Percentiles rank a stretch among this genome's conserved stretches.
phyloP scores from a whole-genome alignment of 2,329 filamentous ascomycete genomes.

The Fonsecaea monophora region DNA sequence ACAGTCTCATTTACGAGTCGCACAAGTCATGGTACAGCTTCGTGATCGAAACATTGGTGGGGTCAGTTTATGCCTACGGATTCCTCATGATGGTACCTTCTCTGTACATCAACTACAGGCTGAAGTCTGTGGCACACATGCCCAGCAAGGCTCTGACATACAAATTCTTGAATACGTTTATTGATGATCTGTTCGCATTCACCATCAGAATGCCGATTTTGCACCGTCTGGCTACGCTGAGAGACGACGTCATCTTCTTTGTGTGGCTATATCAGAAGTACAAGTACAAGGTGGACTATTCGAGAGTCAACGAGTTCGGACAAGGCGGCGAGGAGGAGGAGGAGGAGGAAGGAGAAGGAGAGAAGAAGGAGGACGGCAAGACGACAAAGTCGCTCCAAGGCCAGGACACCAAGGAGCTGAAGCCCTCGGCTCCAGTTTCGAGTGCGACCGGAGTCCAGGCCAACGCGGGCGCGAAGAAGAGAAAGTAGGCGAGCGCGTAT shows the following conservation, averaged over 20 bases:
- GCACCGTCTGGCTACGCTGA: slow-evolving; percentile 87
- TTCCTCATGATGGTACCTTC: slow-evolving; percentile 99
- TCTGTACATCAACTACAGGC: slow-evolving; percentile 98
- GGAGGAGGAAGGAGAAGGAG: slow-evolving; percentile 58
- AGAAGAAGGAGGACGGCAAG: slow-evolving; percentile 25
- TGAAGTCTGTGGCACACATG: slow-evolving; percentile 91
- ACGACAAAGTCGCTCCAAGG: slow-evolving; percentile 32
- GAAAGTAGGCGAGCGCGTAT: slow-evolving; percentile 27
- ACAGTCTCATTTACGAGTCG: slow-evolving; percentile 88
- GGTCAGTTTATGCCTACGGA: slow-evolving; percentile 95
- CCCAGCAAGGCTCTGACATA: slow-evolving; percentile 95
- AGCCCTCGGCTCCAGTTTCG: slow-evolving; percentile 33
- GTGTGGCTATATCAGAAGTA: slow-evolving; percentile 94
- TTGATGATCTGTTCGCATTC: slow-evolving; percentile 97
- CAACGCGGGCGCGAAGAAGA: slow-evolving; percentile 37
- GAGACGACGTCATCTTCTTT: slow-evolving; percentile 98
- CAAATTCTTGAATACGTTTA: slow-evolving; percentile 98
- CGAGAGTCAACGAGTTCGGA: slow-evolving; percentile 94
- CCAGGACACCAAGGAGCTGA: slow-evolving; percentile 38
- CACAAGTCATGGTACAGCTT: slow-evolving; percentile 99
- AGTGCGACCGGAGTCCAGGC: slow-evolving; percentile 34
- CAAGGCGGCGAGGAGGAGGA: slow-evolving; percentile 94
- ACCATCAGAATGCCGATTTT: slow-evolving; percentile 99
- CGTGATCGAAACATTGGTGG: slow-evolving; percentile 91
- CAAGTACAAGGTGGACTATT: slow-evolving; percentile 90